Percentiles rank a stretch among this genome's conserved stretches.
Conservation (phyloP, 805 yeast genomes). For the Kodamaea kakaduensis region DNA sequence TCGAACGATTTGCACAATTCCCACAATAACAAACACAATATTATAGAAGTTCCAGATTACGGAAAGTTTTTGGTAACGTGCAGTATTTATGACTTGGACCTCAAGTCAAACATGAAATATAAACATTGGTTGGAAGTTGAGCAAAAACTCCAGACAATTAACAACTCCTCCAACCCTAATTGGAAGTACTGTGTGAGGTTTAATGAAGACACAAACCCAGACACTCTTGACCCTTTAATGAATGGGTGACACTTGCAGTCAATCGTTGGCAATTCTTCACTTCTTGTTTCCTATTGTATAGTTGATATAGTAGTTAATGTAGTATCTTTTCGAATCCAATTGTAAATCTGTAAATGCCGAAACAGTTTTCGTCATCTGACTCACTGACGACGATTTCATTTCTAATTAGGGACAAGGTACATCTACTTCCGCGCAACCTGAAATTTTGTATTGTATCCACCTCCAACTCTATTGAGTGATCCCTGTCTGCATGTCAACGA, state of each 20-base stretch:
- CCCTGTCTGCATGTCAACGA: too few relatives aligned
- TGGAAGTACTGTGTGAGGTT: slow-evolving; percentile 28
- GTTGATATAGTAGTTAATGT: too few relatives aligned
- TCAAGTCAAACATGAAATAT: slow-evolving; percentile 42
- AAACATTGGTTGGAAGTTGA: slow-evolving; percentile 46
- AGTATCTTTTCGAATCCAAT: too few relatives aligned
- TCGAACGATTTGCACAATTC: slow-evolving; percentile 26
- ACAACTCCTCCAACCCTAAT: slow-evolving; percentile 26
- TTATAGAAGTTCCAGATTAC: slow-evolving; percentile 21
- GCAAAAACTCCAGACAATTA: slow-evolving; percentile 27
- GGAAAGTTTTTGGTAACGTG: slow-evolving; percentile 31
- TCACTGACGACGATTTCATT: too few relatives aligned
- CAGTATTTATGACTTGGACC: slow-evolving; percentile 46
- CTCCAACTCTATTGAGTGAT: too few relatives aligned
- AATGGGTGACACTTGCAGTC: neutral
- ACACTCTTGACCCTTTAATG: slow-evolving; percentile 7
- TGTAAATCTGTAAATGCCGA: too few relatives aligned
- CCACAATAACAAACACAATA: slow-evolving; percentile 26
- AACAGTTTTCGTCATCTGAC: too few relatives aligned
- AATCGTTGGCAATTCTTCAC: neutral
- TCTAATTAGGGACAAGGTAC: too few relatives aligned
- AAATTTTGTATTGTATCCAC: too few relatives aligned
- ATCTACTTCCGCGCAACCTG: too few relatives aligned
- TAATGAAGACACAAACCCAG: slow-evolving; percentile 1
- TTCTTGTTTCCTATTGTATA: slow-evolving; percentile 1